Evolutionary conservation across 2,329 filamentous ascomycete species (phyloP).

Genomic region (Juglanconis sp.): DNA sequence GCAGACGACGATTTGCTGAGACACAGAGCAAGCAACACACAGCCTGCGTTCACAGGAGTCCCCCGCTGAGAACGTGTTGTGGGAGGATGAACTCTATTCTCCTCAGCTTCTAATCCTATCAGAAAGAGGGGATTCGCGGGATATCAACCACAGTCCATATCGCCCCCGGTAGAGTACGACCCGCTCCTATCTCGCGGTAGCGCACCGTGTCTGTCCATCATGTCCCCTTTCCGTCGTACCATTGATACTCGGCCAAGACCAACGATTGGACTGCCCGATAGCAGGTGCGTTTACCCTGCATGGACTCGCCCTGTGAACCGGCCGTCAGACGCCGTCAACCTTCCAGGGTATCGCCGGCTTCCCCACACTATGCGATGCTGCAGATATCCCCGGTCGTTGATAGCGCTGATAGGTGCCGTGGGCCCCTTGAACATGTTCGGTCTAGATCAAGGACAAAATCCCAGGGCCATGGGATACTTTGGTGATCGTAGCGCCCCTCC

Average conservation of each 20-base stretch:
- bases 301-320: not conserved
- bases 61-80: not conserved
- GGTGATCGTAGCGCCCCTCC: too few relatives aligned
- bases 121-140: not conserved
- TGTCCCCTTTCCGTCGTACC: not conserved
- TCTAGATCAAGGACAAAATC: not conserved
- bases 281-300: conserved; percentile 2
- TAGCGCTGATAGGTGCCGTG: not conserved
- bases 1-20: not conserved
- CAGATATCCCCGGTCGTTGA: not conserved
- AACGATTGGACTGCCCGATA: conserved; percentile 10
- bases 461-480: not conserved
- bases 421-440: not conserved
- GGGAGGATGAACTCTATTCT: not conserved
- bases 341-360: not conserved
- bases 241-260: not conserved
- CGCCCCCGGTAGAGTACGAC: not conserved
- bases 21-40: too few relatives aligned
- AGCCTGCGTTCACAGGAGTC: not conserved
- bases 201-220: not conserved
- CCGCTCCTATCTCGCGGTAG: conserved; percentile 6
- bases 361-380: conserved; percentile 1
- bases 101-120: not conserved
- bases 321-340: not conserved
- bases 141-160: not conserved